A percentile compares a stretch with the other conserved stretches of the same genome.
These are phyloP conservation scores for Backusella westeae DNA, from an alignment of 192 early-diverging fungal genomes.

Conservation along the genomic window DNA sequence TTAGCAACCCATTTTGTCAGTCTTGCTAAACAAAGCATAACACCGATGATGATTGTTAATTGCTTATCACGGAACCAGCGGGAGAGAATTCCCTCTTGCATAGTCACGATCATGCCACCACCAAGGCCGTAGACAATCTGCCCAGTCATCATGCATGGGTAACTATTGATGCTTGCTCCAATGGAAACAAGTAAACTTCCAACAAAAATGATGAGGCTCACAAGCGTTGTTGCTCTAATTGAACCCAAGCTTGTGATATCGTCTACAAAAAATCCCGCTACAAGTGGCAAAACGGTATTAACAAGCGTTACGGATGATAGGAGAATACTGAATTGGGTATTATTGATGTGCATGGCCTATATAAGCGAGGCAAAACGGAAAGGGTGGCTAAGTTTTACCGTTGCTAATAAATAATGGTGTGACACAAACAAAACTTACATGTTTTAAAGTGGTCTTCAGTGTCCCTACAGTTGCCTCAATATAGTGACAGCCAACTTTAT, in stretches of 20 bases:
- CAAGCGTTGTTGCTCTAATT: slow-evolving; percentile 45
- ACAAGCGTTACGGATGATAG: slow-evolving; percentile 59
- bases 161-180: slow-evolving; percentile 41
- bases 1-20: slow-evolving; percentile 68
- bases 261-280: slow-evolving; percentile 59
- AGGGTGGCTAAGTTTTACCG: background rate
- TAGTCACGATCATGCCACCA: slow-evolving; percentile 66
- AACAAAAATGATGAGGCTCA: slow-evolving; percentile 51
- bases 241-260: slow-evolving; percentile 46
- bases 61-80: slow-evolving; percentile 73
- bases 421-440: slow-evolving; percentile 18
- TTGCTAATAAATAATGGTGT: background rate
- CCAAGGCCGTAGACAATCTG: slow-evolving; percentile 64
- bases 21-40: slow-evolving; percentile 65
- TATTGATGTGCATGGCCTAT: slow-evolving; percentile 57
- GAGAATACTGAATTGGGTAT: slow-evolving; percentile 62
- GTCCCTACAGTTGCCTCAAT: slow-evolving; percentile 25
- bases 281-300: slow-evolving; percentile 55
- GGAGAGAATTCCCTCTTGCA: slow-evolving; percentile 74
- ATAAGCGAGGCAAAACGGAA: slow-evolving; percentile 1
- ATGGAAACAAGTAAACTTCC: slow-evolving; percentile 52
- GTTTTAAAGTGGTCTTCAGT: slow-evolving; percentile 24
- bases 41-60: slow-evolving; percentile 64
- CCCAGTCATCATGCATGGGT: slow-evolving; percentile 54
- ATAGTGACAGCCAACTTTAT: slow-evolving; percentile 22